Percentiles rank a stretch among this genome's conserved stretches.
Evolutionary conservation across 495 filamentous ascomycete species (phyloP).

Genomic region (Aspergillus sclerotioniger): DNA sequence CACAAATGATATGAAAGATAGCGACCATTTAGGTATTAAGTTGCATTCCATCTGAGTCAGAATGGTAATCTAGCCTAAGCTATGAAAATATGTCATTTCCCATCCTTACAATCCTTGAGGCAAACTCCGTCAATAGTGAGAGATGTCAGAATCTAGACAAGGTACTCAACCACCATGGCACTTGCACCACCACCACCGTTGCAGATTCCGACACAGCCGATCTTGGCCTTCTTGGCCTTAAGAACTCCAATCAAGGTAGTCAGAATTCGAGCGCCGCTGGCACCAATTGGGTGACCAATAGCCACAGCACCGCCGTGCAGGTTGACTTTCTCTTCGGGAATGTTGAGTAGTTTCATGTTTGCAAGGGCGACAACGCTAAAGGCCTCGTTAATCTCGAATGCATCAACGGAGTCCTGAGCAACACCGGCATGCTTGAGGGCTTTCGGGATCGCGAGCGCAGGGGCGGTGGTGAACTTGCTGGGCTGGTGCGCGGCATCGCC

Average conservation of each 20-base stretch:
- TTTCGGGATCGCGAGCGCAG: slow-evolving; percentile 94
- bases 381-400: slow-evolving; percentile 98
- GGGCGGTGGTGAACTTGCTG: slow-evolving; percentile 92
- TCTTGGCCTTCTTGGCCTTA: slow-evolving; percentile 85
- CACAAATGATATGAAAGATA: too few relatives aligned
- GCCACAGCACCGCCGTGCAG: slow-evolving; percentile 93
- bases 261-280: slow-evolving; percentile 88
- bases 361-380: slow-evolving; percentile 96
- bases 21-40: too few relatives aligned
- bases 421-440: slow-evolving; percentile 88
- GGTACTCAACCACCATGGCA: slow-evolving; percentile 79
- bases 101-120: too few relatives aligned
- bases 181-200: slow-evolving; percentile 95
- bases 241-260: slow-evolving; percentile 88
- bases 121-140: not conserved
- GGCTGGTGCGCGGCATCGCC: slow-evolving; percentile 88
- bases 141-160: slow-evolving; percentile 20
- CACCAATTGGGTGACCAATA: slow-evolving; percentile 91
- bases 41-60: too few relatives aligned
- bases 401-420: slow-evolving; percentile 72
- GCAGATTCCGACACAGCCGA: slow-evolving; percentile 93
- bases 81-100: too few relatives aligned
- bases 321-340: slow-evolving; percentile 87
- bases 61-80: too few relatives aligned
- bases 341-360: slow-evolving; percentile 83